These are phyloP conservation scores for Kitagawia praeruptora DNA, from an alignment of 129 eudicot genomes.

Conservation along the genomic window DNA sequence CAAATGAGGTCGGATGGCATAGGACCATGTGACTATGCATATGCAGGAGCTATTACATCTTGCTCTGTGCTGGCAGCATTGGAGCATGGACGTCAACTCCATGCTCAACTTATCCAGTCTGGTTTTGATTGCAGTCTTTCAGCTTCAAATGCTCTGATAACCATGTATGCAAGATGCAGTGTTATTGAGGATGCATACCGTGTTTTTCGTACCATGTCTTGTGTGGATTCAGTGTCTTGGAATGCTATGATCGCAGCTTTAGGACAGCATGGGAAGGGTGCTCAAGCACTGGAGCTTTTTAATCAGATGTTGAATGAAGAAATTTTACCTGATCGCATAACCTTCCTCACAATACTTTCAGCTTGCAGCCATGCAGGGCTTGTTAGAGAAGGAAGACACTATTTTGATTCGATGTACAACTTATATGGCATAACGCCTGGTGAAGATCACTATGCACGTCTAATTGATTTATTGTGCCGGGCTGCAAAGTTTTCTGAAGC, in stretches of 20 bases:
- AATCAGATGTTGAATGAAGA: conserved; percentile 62
- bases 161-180: conserved; percentile 88
- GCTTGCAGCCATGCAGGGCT: conserved; percentile 90
- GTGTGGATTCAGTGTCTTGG: conserved; percentile 79
- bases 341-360: conserved; percentile 71
- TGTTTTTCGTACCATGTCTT: conserved; percentile 49
- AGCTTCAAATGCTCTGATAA: conserved; percentile 69
- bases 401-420: conserved; percentile 44
- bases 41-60: conserved; percentile 73
- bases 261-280: conserved; percentile 81
- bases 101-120: conserved; percentile 50
- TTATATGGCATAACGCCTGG: conserved; percentile 55
- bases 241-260: conserved; percentile 89
- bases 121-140: conserved; percentile 80
- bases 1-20: conserved; percentile 48
- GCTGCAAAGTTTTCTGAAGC: conserved; percentile 69
- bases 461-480: conserved; percentile 65
- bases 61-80: conserved; percentile 72
- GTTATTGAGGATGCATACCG: conserved; percentile 44
- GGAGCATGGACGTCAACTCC: conserved; percentile 90
- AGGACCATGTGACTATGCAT: conserved; percentile 76
- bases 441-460: conserved; percentile 82
- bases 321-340: conserved; percentile 61
- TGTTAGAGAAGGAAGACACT: conserved; percentile 49
- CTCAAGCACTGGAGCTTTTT: conserved; percentile 48